Conservation (phyloP, 352 stramenopile genomes). For the Blastocystis sp. region DNA sequence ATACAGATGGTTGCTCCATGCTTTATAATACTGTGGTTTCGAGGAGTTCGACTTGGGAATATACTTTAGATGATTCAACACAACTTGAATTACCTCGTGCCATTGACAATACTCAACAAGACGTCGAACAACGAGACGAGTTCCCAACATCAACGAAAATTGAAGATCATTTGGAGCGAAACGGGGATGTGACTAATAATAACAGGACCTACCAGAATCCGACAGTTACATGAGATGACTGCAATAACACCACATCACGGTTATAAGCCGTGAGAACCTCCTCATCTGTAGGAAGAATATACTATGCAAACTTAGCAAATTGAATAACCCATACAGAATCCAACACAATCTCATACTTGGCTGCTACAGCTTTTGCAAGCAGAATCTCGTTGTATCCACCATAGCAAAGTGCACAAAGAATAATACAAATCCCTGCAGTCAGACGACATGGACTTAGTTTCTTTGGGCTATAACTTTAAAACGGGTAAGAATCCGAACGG, state of each 20-base stretch:
- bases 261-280: slow-evolving; percentile 6
- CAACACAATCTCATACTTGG: slow-evolving; percentile 23
- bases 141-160: slow-evolving; percentile 27
- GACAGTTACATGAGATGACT: neutral
- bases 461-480: neutral
- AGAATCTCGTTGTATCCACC: neutral
- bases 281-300: slow-evolving; percentile 29
- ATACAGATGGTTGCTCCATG: slow-evolving; percentile 13
- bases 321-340: neutral
- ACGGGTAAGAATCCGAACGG: neutral
- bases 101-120: slow-evolving; percentile 53
- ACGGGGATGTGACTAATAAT: slow-evolving; percentile 1
- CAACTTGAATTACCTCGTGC: neutral
- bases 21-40: slow-evolving; percentile 19
- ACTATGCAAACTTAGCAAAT: neutral
- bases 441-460: neutral
- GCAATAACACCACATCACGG: slow-evolving; percentile 28
- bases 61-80: neutral
- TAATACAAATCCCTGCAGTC: neutral
- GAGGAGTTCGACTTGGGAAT: neutral
- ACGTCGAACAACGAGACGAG: neutral
- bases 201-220: neutral
- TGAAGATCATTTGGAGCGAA: neutral
- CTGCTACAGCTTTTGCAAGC: neutral
- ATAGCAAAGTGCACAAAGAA: neutral